phyloP scores from a whole-genome alignment of 2,329 filamentous ascomycete species.

The Penicillium aurantiogriseum region DNA sequence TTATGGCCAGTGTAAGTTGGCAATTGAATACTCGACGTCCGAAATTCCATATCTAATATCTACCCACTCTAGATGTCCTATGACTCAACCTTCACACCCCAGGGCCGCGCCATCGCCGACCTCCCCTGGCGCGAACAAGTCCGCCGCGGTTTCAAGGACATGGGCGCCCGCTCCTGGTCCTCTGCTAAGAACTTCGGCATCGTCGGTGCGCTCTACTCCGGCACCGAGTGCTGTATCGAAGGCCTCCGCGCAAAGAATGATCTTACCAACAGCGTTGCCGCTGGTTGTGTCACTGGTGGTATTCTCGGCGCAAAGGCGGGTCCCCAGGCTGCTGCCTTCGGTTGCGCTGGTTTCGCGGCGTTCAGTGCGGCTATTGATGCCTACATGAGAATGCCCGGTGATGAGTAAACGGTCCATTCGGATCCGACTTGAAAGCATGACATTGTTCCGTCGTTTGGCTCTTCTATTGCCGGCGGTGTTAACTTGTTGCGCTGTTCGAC shows the following conservation, averaged over 20 bases:
- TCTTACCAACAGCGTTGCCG: constrained; percentile 78
- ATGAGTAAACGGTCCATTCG: constrained; percentile 27
- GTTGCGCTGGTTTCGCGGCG: constrained; percentile 89
- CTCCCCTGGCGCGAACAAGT: constrained; percentile 84
- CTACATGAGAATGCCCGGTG: constrained; percentile 74
- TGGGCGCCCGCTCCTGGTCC: constrained; percentile 78
- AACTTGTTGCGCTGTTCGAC: constrained; percentile 7
- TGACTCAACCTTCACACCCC: constrained; percentile 76
- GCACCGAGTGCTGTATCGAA: constrained; percentile 95
- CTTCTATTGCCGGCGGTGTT: not conserved
- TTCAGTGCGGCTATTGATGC: constrained; percentile 90
- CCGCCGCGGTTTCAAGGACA: constrained; percentile 83
- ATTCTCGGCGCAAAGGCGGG: constrained; percentile 83
- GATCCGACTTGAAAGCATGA: not conserved
- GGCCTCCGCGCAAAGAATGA: constrained; percentile 90
- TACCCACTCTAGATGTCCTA: constrained; percentile 76
- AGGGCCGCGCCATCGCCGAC: constrained; percentile 55
- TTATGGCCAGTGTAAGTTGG: constrained; percentile 86
- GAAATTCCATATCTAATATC: not conserved
- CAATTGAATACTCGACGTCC: not conserved
- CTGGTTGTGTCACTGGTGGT: constrained; percentile 88
- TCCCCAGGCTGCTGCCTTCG: constrained; percentile 81
- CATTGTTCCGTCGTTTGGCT: not conserved
- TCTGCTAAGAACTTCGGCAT: constrained; percentile 94
- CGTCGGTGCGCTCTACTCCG: constrained; percentile 85